Base-by-base conservation (phyloP, 495 filamentous ascomycete genomes). In the Rusavskia elegans region DNA sequence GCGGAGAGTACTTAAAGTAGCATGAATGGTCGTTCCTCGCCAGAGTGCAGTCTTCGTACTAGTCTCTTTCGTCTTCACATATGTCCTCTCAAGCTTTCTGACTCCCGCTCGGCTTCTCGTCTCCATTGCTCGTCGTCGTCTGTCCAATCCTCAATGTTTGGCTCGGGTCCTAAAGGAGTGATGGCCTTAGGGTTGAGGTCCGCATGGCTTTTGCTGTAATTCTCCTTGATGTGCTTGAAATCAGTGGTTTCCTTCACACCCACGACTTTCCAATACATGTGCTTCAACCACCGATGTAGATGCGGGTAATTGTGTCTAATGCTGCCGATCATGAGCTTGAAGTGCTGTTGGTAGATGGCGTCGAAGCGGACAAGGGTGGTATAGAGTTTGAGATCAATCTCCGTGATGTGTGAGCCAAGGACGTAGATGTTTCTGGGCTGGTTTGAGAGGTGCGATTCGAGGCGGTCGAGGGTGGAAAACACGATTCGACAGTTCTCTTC, bases 201-300 rank as follows among this genome's bases (percentile, higher is more conserved):
- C 19, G 19, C 45, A 48, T 29, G 23, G n/a, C 39, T 21, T 42
- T 29, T 29, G 20, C 66, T 63, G 52, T 73, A 72, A 60, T 77
- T 76, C 55, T 80, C 75, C 59, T 78, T 80, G 55, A 80, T 78
- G 60, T 78, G 75, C 53, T 67, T 69, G 53, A 78, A 81, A 55
- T 79, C 58, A 5, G 73, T 79, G 29, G 76, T 79, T 3, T 72
- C 75, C 53, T 62, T 59, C 45, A 77, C 72, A 2, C 68, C 72
- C 5, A 55, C 49, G 1, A 75, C 63, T 41, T 71, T 68, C 70
- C 71, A 76, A 54, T 75, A 77, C 57, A 78, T 42, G 27, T 65
- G 59, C 60, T 70, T 74, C 59, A 78, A 46, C 71, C 74, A 80
- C 44, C 70, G 68, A 55, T 72, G 62, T 44, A 78, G 46, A 0